Base-by-base conservation (phyloP, 2,329 filamentous ascomycete species). In the Elsinoe ampelina region DNA sequence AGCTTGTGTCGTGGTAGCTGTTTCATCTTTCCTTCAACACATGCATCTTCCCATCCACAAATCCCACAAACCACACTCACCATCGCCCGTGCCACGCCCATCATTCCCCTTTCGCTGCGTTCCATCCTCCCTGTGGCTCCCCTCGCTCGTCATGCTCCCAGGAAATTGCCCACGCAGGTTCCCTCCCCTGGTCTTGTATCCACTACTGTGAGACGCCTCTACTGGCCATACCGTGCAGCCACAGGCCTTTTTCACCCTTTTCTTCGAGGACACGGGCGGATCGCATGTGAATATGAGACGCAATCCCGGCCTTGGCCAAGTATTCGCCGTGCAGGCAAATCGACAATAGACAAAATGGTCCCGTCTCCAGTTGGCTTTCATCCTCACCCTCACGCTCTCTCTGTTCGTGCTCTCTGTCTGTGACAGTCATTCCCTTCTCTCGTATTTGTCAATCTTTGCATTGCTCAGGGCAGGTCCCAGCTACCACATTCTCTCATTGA, bases 171-270 rank as follows among this genome's bases (percentile, higher is more conserved):
- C 17, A 35, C 11, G 19, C 48, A 39, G 34, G 32, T 34, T 10
- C 15, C 35, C 32, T 36, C 13, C 48, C 48, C 32, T 36, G 48
- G 48, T 35, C 48, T 19, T 17, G 32, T 38, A 52, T 52, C 48
- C 48, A 52, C 48, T 20, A n/a, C 48, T 36, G 48, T 52, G 48
- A 52, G 48, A 52, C 48, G 35, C n/a, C 34, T 38, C 34, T 52
- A 34, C 48, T 52, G 15, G 10, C 48, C 32, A 52, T 52, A 26
- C 17, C 15, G 15, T 38, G 48, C 48, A 52, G 48, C 48, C 34
- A 52, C 48, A 52, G 32, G 48, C 34, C 36, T 13, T 26, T 30
- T 39, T n/a, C n/a, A 12, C 20, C 34, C 36, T 13, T 39, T 32
- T 39, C n/a, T 26, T 11, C 20, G 19, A 26, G 36, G 15, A 15